A percentile compares a stretch with the other conserved stretches of the same genome.
Evolutionary conservation across 2,329 filamentous ascomycete species (phyloP).

Genomic region (Cladosporium sphaerospermum): DNA sequence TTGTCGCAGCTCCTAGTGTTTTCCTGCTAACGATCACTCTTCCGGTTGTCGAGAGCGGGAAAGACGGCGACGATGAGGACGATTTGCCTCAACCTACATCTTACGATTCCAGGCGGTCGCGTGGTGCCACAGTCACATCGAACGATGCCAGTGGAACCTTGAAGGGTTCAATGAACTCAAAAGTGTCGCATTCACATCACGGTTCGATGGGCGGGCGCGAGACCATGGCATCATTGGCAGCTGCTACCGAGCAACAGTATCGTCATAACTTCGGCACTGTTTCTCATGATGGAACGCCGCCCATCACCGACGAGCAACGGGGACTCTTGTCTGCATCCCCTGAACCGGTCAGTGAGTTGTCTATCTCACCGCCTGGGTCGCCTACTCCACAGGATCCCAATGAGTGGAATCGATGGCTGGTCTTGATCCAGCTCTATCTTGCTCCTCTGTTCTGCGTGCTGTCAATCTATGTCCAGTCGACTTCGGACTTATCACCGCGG

Average conservation of each 20-base stretch:
- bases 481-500: conserved; percentile 42
- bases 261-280: conserved; percentile 20
- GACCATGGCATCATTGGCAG: conserved; percentile 30
- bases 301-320: background rate
- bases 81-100: conserved; percentile 1
- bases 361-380: conserved; percentile 3
- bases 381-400: conserved; percentile 13
- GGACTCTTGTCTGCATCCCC: conserved; percentile 1
- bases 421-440: conserved; percentile 76
- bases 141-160: background rate
- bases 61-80: conserved; percentile 37
- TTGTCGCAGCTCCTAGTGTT: conserved; percentile 82
- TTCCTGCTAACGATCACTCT: conserved; percentile 84
- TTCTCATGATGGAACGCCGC: background rate
- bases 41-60: conserved; percentile 74
- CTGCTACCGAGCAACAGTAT: conserved; percentile 21
- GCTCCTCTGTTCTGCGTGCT: conserved; percentile 77
- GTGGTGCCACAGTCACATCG: background rate
- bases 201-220: conserved; percentile 23
- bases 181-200: conserved; percentile 14
- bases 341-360: conserved; percentile 4
- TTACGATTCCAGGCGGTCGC: conserved; percentile 8
- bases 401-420: conserved; percentile 86
- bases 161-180: background rate
- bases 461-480: conserved; percentile 47